phyloP scores from a whole-genome alignment of 2,329 filamentous ascomycete genomes.

The Fusarium sp. region DNA sequence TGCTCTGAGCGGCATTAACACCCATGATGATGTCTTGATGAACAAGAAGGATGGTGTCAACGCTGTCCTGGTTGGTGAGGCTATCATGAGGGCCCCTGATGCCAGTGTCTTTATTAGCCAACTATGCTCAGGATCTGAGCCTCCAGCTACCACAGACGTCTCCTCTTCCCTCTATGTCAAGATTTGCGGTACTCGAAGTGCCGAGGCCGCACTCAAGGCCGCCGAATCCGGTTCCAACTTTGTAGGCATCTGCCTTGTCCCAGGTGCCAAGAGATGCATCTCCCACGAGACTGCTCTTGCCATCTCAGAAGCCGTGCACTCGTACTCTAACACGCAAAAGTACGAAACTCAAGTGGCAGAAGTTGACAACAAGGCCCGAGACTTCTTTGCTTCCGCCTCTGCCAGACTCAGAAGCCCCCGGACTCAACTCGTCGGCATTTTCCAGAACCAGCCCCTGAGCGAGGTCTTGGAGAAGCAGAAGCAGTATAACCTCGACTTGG shows the following conservation, averaged over 20 bases:
- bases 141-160: constrained; percentile 49
- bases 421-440: constrained; percentile 90
- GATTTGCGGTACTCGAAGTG: constrained; percentile 90
- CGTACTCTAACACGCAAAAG: constrained; percentile 65
- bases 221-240: constrained; percentile 90
- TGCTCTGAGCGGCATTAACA: constrained; percentile 93
- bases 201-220: constrained; percentile 83
- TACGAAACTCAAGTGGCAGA: constrained; percentile 44
- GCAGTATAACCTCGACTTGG: constrained; percentile 82
- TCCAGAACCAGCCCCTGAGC: constrained; percentile 87
- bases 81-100: constrained; percentile 91
- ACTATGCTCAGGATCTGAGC: constrained; percentile 74
- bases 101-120: constrained; percentile 85
- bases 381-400: constrained; percentile 77
- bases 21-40: constrained; percentile 85
- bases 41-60: constrained; percentile 92
- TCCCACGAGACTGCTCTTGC: constrained; percentile 80
- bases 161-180: constrained; percentile 78
- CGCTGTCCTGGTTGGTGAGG: constrained; percentile 93
- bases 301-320: constrained; percentile 84
- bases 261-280: constrained; percentile 83
- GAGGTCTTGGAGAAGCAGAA: constrained; percentile 85
- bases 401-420: constrained; percentile 64
- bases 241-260: constrained; percentile 91
- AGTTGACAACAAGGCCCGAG: constrained; percentile 58